phyloP scores from a whole-genome alignment of 2,329 filamentous ascomycete species.

The Fusarium sp. region DNA sequence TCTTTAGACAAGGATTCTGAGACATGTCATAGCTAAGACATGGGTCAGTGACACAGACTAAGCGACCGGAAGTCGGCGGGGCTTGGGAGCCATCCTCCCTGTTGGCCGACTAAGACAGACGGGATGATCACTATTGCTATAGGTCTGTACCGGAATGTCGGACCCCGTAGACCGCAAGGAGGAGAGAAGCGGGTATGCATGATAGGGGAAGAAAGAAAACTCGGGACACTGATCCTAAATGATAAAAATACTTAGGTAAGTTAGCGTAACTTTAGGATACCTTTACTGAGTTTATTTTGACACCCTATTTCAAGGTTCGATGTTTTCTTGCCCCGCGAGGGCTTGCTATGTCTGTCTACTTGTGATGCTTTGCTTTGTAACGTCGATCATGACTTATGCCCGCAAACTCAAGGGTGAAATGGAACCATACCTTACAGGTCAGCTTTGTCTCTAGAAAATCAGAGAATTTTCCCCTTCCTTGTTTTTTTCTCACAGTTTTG shows the following conservation, averaged over 20 bases:
- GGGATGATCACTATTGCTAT: not conserved
- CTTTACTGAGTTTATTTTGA: too few relatives aligned
- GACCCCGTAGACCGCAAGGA: not conserved
- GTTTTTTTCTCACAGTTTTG: not conserved
- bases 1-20: not conserved
- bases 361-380: too few relatives aligned
- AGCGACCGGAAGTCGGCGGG: not conserved
- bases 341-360: too few relatives aligned
- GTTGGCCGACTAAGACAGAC: not conserved
- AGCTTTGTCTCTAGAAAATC: too few relatives aligned
- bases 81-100: not conserved
- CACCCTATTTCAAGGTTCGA: too few relatives aligned
- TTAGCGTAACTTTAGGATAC: too few relatives aligned
- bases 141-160: not conserved
- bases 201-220: not conserved
- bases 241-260: too few relatives aligned
- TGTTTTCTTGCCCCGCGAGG: too few relatives aligned
- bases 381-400: not conserved
- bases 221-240: too few relatives aligned
- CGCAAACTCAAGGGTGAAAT: not conserved
- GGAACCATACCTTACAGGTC: not conserved
- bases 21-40: not conserved
- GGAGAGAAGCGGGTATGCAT: not conserved
- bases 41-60: not conserved
- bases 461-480: not conserved